Evolutionary conservation across 73 alveolate genomes (phyloP).

Genomic region (Blepharisma japonicum): DNA sequence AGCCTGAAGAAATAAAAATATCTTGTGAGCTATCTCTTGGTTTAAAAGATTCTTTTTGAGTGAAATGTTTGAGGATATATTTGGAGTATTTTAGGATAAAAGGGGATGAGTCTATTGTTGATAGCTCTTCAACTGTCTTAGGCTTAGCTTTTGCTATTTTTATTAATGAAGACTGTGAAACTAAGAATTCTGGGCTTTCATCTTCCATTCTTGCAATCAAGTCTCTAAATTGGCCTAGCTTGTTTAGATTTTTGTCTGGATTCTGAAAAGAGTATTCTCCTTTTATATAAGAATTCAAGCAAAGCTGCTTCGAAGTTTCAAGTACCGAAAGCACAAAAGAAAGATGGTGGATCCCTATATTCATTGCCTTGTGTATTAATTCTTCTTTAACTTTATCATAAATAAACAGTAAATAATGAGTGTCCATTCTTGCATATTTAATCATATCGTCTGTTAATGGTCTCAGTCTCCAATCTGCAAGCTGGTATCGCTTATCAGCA

Average conservation of each 20-base stretch:
- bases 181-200: slow-evolving; percentile 12
- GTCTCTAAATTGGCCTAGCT: neutral
- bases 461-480: slow-evolving; percentile 97
- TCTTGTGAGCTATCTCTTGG: neutral
- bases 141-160: slow-evolving; percentile 8
- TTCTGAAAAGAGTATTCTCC: neutral
- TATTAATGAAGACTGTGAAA: neutral
- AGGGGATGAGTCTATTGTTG: neutral
- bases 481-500: slow-evolving; percentile 89
- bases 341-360: neutral
- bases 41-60: neutral
- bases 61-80: neutral
- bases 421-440: slow-evolving; percentile 95
- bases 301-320: neutral
- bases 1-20: neutral
- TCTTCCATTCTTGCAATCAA: slow-evolving; percentile 27
- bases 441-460: slow-evolving; percentile 89
- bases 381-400: slow-evolving; percentile 84
- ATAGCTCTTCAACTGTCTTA: neutral
- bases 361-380: slow-evolving; percentile 29
- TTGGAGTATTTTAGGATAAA: neutral
- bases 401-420: slow-evolving; percentile 91
- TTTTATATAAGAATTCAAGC: slow-evolving; percentile 3
- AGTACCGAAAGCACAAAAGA: neutral
- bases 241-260: neutral